Evolutionary conservation across 768 basidiomycete genomes (phyloP).

Genomic region (Boletus sp.): DNA sequence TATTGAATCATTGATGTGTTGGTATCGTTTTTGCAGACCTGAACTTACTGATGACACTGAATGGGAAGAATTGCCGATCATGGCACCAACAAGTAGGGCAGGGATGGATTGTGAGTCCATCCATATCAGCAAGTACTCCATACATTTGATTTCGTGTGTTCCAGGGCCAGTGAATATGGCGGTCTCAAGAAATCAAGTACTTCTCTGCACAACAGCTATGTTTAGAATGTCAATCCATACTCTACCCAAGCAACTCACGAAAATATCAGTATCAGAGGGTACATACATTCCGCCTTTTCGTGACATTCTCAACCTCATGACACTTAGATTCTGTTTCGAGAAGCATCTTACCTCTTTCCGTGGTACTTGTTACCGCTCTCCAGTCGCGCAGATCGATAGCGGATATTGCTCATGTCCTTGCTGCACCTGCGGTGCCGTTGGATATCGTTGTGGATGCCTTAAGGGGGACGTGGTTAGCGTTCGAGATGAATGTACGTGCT

Average conservation of each 20-base stretch:
- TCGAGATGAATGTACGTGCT: conserved; percentile 43
- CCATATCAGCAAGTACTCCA: background rate
- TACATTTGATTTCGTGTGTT: background rate
- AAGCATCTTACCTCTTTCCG: conserved; percentile 18
- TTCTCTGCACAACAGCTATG: conserved; percentile 55
- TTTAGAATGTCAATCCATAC: conserved; percentile 42
- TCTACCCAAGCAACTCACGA: conserved; percentile 39
- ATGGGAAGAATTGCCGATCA: conserved; percentile 50
- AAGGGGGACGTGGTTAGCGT: conserved; percentile 42
- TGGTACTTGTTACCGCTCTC: conserved; percentile 40
- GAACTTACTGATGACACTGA: conserved; percentile 49
- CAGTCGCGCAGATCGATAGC: conserved; percentile 50
- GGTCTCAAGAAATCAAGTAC: conserved; percentile 56
- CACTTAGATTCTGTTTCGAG: conserved; percentile 32
- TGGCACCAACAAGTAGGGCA: conserved; percentile 39
- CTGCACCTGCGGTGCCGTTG: conserved; percentile 40
- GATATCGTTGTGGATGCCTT: conserved; percentile 48
- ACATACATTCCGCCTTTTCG: background rate
- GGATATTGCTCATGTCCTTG: conserved; percentile 60
- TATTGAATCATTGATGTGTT: background rate
- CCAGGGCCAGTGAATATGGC: conserved; percentile 58
- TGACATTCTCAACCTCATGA: conserved; percentile 13
- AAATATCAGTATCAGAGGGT: conserved; percentile 17
- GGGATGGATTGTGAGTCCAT: conserved; percentile 51
- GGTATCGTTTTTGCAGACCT: conserved; percentile 38